These are phyloP conservation scores for Cystofilobasidium ferigula DNA, from an alignment of 768 basidiomycete genomes.

Conservation along the genomic window DNA sequence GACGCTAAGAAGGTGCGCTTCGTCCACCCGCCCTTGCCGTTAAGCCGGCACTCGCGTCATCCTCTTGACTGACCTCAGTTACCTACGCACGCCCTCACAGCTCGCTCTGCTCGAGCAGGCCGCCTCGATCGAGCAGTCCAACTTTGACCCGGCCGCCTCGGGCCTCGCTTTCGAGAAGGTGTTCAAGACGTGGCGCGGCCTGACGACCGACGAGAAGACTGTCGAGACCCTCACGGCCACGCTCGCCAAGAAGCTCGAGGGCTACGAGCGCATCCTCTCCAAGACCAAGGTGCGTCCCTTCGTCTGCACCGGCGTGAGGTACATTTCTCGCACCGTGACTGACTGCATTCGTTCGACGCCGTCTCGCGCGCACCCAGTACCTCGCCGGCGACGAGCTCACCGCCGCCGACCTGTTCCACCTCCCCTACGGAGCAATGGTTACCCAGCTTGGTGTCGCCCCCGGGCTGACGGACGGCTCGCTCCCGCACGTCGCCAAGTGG, in stretches of 20 bases:
- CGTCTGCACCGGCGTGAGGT: too few relatives aligned
- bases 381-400: constrained; percentile 38
- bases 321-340: background rate
- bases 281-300: constrained; percentile 44
- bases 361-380: background rate
- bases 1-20: constrained; percentile 35
- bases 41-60: too few relatives aligned
- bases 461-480: constrained; percentile 24
- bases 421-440: constrained; percentile 44
- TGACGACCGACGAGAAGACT: constrained; percentile 19
- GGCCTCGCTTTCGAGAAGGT: constrained; percentile 45
- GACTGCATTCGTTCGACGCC: background rate
- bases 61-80: background rate
- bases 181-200: constrained; percentile 44
- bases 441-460: constrained; percentile 24
- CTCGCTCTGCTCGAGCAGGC: constrained; percentile 41
- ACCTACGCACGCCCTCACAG: background rate
- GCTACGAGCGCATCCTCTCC: constrained; percentile 49
- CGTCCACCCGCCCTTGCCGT: background rate
- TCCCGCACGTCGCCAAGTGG: constrained; percentile 28
- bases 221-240: constrained; percentile 39
- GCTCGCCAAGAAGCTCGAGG: constrained; percentile 41
- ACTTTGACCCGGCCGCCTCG: constrained; percentile 48
- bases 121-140: constrained; percentile 45
- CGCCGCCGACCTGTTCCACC: constrained; percentile 51